Evolutionary conservation across 768 basidiomycete genomes (phyloP), one percentile per base, ranked within the genome.

Genomic region (Thelephora ganbajun): DNA sequence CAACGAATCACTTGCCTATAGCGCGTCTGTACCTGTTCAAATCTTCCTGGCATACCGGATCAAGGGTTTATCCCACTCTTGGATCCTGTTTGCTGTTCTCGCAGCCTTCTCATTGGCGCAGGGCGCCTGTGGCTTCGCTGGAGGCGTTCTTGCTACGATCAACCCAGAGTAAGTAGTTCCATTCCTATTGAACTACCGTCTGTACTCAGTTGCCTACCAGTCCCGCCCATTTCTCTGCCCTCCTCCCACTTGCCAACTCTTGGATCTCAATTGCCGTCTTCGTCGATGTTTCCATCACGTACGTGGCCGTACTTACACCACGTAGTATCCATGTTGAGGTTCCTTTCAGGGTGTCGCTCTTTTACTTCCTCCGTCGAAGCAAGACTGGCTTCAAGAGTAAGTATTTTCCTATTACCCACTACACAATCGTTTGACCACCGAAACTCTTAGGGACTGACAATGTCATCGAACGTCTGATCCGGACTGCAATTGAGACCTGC

Each of bases 1-100:
- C 14, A 2, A 41, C 22, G 11, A 18, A 18, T n/a, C 39, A 18
- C 22, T 6, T 41, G 16, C 12, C 33, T 16, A 5, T 39, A 63
- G 61, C 23, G 60, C 62, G 2, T 64, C 61, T 2, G 57, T 60
- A 34, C 62, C 62, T 7, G 61, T 62, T 34, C 61, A 64, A 51
- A 47, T 60, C 14, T 64, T 58, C 46, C 56, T 63, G 16, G 56
- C 61, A 3, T 62, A 60, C 60, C 56, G 62, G 14, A 62, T 64
- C 35, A 52, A 49, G 33, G 48, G 53, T 16, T 56, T 62, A 35
- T 55, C 61, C 2, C 46, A 50, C 3, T 61, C 59, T 3, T 51
- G 33, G 39, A 45, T 50, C 34, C 51, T 60, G 2, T 64, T 61
- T 36, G 41, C 44, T 16, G 51, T 33, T 3, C 46, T 62, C 16